phyloP scores from a whole-genome alignment of 345 rosid genomes.

The Eucalyptus albens region DNA sequence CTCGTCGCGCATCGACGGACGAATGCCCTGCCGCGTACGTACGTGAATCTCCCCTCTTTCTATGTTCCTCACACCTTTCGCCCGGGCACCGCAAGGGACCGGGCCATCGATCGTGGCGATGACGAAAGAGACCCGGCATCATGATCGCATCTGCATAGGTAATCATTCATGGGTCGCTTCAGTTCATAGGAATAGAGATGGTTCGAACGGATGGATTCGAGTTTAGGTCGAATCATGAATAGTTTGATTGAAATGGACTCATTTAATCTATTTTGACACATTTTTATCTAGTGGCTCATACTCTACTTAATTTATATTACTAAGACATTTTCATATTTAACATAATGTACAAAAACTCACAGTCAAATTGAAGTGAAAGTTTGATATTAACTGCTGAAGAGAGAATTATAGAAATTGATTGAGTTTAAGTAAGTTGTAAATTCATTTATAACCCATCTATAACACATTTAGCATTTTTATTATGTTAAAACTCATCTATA shows the following conservation, averaged over 20 bases:
- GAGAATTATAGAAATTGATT: no score
- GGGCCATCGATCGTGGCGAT: neutral
- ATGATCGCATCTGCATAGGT: neutral
- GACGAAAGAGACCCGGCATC: neutral
- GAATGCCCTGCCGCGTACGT: neutral
- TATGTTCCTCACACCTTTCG: neutral
- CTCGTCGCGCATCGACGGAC: neutral
- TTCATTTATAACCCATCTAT: no score
- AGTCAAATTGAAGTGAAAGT: fast-evolving
- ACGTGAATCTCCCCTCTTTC: neutral
- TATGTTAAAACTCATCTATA: no score
- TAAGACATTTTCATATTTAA: no score
- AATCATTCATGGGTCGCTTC: neutral
- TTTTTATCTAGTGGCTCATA: fast-evolving
- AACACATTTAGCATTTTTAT: no score
- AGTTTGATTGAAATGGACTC: fast-evolving
- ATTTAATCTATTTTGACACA: no score
- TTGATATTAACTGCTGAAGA: no score
- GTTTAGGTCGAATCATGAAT: no score
- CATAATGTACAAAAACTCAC: no score
- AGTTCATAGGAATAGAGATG: no score
- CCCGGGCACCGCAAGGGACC: neutral
- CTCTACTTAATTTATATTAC: fast-evolving
- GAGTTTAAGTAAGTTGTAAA: no score
- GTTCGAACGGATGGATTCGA: no score